phyloP scores from a whole-genome alignment of 2,329 filamentous ascomycete species.

The Apiospora sp. region DNA sequence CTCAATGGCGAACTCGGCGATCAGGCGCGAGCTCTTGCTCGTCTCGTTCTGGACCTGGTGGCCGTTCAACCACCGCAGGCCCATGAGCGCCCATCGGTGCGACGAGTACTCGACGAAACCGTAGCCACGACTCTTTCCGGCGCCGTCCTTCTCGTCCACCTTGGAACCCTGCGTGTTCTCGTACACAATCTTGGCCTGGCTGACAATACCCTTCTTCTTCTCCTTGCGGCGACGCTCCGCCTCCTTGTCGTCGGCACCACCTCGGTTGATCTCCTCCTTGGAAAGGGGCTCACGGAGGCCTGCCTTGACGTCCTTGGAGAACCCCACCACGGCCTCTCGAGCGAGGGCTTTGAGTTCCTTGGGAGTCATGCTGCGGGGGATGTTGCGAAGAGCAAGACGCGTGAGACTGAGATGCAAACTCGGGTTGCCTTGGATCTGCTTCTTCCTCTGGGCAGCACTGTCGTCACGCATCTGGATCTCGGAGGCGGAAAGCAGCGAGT shows the following conservation, averaged over 20 bases:
- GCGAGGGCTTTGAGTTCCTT: constrained; percentile 93
- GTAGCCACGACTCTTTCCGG: constrained; percentile 88
- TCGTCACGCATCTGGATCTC: constrained; percentile 90
- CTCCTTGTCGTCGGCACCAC: constrained; percentile 80
- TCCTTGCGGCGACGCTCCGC: constrained; percentile 81
- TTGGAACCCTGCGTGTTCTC: constrained; percentile 88
- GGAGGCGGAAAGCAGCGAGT: constrained; percentile 75
- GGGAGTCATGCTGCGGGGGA: constrained; percentile 82
- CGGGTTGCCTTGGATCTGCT: constrained; percentile 89
- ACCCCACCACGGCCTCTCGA: constrained; percentile 90
- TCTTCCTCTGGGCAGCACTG: constrained; percentile 86
- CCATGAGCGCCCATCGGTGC: constrained; percentile 94
- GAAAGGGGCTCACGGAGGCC: constrained; percentile 80
- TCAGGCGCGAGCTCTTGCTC: constrained; percentile 86
- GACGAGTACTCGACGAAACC: constrained; percentile 97
- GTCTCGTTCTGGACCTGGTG: constrained; percentile 64
- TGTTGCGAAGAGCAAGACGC: constrained; percentile 88
- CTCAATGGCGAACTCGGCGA: constrained; percentile 98
- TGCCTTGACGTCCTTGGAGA: constrained; percentile 86
- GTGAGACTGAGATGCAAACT: constrained; percentile 88
- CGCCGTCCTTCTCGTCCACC: constrained; percentile 77
- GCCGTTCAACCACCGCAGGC: constrained; percentile 91
- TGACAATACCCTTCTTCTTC: constrained; percentile 86
- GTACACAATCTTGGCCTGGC: constrained; percentile 93
- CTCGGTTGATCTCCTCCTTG: constrained; percentile 86